Conservation (phyloP, 495 filamentous ascomycete genomes). For the Glonium stellatum region DNA sequence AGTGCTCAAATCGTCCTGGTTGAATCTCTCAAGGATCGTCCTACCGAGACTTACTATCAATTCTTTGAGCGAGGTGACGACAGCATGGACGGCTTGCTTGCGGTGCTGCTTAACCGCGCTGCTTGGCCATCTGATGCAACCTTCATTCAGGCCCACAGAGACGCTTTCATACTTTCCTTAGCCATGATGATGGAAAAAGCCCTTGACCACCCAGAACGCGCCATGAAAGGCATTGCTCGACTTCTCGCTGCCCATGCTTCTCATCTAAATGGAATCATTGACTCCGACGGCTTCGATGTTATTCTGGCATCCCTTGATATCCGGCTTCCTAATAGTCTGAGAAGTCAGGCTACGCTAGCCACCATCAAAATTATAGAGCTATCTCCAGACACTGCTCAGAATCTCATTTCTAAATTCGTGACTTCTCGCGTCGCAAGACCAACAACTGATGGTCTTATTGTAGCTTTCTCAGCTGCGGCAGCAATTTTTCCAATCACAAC, state of each 20-base stretch:
- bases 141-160: slow-evolving; percentile 45
- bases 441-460: slow-evolving; percentile 52
- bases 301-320: slow-evolving; percentile 72
- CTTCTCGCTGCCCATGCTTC: slow-evolving; percentile 54
- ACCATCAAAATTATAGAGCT: slow-evolving; percentile 73
- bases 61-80: slow-evolving; percentile 57
- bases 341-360: slow-evolving; percentile 68
- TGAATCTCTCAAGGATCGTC: slow-evolving; percentile 41
- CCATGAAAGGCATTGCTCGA: slow-evolving; percentile 56
- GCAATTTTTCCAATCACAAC: slow-evolving; percentile 80
- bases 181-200: slow-evolving; percentile 58
- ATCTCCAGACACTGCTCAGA: slow-evolving; percentile 58
- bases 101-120: slow-evolving; percentile 48
- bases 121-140: slow-evolving; percentile 51
- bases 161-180: slow-evolving; percentile 60
- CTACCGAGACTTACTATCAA: slow-evolving; percentile 48
- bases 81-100: slow-evolving; percentile 51
- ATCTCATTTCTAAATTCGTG: slow-evolving; percentile 62
- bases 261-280: slow-evolving; percentile 58
- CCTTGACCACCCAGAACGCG: slow-evolving; percentile 51
- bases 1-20: slow-evolving; percentile 53
- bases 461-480: slow-evolving; percentile 83
- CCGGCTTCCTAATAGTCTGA: slow-evolving; percentile 57
- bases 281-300: slow-evolving; percentile 71
- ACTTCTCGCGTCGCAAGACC: slow-evolving; percentile 45